Evolutionary conservation across 2,329 filamentous ascomycete genomes (phyloP).

Genomic region (Myriosclerotinia scirpicola): DNA sequence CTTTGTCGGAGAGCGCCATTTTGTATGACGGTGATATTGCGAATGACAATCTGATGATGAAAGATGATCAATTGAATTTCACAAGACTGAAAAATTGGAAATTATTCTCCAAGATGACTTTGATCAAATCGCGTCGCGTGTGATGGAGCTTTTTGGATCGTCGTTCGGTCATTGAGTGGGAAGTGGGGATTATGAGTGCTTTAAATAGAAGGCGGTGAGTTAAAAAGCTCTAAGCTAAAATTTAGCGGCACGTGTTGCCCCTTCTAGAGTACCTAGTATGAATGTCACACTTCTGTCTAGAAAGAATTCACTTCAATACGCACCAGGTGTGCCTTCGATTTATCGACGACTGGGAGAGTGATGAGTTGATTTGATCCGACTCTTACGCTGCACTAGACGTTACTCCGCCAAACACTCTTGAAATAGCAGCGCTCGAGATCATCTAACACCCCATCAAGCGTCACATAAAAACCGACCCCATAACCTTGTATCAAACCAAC

Average conservation of each 20-base stretch:
- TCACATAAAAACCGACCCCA: too few relatives aligned
- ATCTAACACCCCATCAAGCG: too few relatives aligned
- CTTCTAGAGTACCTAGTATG: too few relatives aligned
- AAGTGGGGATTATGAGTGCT: not conserved
- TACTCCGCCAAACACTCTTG: too few relatives aligned
- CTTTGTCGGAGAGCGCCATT: conserved; percentile 31
- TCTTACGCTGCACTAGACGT: too few relatives aligned
- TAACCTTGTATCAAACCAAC: too few relatives aligned
- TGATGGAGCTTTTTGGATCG: conserved; percentile 12
- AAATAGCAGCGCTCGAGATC: too few relatives aligned
- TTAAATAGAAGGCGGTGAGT: conserved; percentile 11
- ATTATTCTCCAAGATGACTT: not conserved
- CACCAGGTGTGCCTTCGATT: too few relatives aligned
- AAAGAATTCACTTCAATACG: too few relatives aligned
- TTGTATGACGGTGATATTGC: not conserved
- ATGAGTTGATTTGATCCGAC: too few relatives aligned
- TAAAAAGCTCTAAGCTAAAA: not conserved
- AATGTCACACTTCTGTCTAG: too few relatives aligned
- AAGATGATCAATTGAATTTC: not conserved
- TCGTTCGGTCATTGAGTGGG: not conserved
- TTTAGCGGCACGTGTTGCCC: not conserved
- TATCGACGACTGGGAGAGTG: too few relatives aligned
- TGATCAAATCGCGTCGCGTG: conserved; percentile 22
- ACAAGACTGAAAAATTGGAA: not conserved
- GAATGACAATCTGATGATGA: not conserved